Evolutionary conservation across 371 early-diverging fungal species (phyloP), one percentile per base, ranked within the genome.

Genomic region (Dipsacomyces acuminosporus): DNA sequence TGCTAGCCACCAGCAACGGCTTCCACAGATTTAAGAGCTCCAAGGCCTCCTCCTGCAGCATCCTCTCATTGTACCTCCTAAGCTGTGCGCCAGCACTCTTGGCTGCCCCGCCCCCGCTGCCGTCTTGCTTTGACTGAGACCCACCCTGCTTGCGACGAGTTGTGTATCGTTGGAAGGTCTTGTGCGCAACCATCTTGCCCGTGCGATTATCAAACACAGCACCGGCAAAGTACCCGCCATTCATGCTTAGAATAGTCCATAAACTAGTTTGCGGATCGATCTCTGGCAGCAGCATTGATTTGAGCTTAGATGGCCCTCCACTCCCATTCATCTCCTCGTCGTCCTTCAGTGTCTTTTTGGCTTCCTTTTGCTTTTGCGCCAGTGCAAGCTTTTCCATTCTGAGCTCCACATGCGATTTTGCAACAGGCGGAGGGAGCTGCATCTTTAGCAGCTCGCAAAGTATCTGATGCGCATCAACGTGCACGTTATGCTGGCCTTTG

Each of bases 101-200:
- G 1, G 96, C 94, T 6, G 79, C 80, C 9, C 51, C 48, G 17
- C 91, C 91, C 61, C 88, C 89, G 11, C 86, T 75, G 35, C 76
- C 78, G 69, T 94, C 95, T 48, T 89, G 82, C 17, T 81, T 78
- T 9, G 81, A 78, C 72, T 97, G 98, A 14, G 90, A 77, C 0
- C 94, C 96, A 59, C 98, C 98, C 69, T 97, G 96, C 61, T 96
- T 94, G 54, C 91, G 71, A 44, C 98, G 83, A 1, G 94, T 93
- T 5, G 96, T 95, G 71, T 97, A 97, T 24, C 95, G 79, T 54
- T 93, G 93, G 54, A 93, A 83, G 6, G 94, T 91, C 69, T 93
- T 95, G 72, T 94, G 91, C 0, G 77, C 80, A 0, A 90, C 44
- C 17, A 81, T 58, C 26, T 63, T 61, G 35, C 86, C 80, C 7